Conservation (phyloP, 2,329 filamentous ascomycete species). For the Blastomyces parvus region DNA sequence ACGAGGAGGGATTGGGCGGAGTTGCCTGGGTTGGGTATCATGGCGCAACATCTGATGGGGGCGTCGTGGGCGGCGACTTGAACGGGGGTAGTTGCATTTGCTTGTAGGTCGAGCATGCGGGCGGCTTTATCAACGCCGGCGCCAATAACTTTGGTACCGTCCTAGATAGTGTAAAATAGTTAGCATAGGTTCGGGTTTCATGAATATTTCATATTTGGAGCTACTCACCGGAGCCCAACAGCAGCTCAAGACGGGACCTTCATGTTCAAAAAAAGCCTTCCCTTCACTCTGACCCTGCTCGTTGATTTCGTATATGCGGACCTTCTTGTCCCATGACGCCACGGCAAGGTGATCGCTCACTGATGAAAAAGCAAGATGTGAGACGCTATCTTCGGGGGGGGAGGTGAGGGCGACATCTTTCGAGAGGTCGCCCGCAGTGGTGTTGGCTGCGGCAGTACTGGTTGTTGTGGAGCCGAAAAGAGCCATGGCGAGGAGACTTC, state of each 20-base stretch:
- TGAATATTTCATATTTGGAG: no score
- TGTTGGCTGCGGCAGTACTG: constrained; percentile 45
- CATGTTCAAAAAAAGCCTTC: constrained; percentile 77
- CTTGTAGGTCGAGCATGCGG: constrained; percentile 71
- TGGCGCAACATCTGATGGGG: constrained; percentile 67
- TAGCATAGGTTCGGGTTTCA: no score
- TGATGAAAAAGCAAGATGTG: constrained; percentile 74
- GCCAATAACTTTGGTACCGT: constrained; percentile 80
- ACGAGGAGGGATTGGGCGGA: constrained; percentile 64
- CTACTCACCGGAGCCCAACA: constrained; percentile 75
- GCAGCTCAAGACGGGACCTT: constrained; percentile 71
- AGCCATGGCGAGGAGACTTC: constrained; percentile 4
- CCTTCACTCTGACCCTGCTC: constrained; percentile 68
- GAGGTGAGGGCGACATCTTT: constrained; percentile 72
- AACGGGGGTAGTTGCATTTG: constrained; percentile 44
- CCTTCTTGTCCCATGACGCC: constrained; percentile 94
- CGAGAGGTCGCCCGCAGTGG: constrained; percentile 82
- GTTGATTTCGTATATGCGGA: constrained; percentile 90
- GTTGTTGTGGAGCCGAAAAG: constrained; percentile 34
- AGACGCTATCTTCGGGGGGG: constrained; percentile 81
- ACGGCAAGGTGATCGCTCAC: constrained; percentile 74
- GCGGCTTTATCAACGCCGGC: constrained; percentile 85
- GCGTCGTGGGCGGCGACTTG: constrained; percentile 79
- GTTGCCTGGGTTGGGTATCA: constrained; percentile 54
- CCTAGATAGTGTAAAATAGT: constrained; percentile 43